Conservation (phyloP, 768 basidiomycete species). For the Mycena albidolilacea region DNA sequence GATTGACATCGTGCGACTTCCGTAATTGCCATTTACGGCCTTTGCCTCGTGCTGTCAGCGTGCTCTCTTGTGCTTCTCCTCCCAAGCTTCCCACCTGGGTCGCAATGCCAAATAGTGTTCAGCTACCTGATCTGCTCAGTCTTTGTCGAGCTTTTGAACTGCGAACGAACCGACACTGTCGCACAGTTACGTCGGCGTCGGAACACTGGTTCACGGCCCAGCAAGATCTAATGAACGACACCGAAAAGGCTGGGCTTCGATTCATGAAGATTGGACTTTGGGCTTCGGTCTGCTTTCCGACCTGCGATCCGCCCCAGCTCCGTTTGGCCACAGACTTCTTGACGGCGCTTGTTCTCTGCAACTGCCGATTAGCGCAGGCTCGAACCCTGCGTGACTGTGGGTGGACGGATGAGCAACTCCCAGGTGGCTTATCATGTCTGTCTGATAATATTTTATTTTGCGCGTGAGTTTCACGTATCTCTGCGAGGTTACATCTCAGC, state of each 20-base stretch:
- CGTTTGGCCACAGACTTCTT: conserved; percentile 66
- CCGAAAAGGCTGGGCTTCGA: conserved; percentile 46
- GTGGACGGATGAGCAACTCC: conserved; percentile 33
- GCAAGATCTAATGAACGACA: conserved; percentile 42
- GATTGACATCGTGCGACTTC: no score
- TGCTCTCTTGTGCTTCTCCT: no score
- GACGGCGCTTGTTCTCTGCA: conserved; percentile 57
- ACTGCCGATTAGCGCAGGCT: conserved; percentile 46
- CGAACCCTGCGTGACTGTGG: conserved; percentile 34
- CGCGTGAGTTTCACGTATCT: conserved; percentile 49
- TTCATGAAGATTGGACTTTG: conserved; percentile 64
- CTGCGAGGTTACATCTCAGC: neutral
- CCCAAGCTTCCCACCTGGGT: no score
- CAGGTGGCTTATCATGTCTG: conserved; percentile 31
- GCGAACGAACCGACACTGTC: conserved; percentile 57
- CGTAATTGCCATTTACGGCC: no score
- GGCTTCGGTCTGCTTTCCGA: conserved; percentile 72
- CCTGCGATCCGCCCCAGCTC: conserved; percentile 70
- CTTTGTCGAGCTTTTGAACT: conserved; percentile 53
- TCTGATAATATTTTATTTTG: conserved; percentile 50
- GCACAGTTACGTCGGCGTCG: conserved; percentile 50
- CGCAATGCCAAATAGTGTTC: conserved; percentile 48
- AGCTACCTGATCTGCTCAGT: conserved; percentile 58
- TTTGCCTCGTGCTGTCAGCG: no score
- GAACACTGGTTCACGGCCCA: conserved; percentile 49